A percentile compares a stretch with the other conserved stretches of the same genome.
phyloP scores from a whole-genome alignment of 2,329 filamentous ascomycete genomes.

The Chrysosphaeria jannelii region DNA sequence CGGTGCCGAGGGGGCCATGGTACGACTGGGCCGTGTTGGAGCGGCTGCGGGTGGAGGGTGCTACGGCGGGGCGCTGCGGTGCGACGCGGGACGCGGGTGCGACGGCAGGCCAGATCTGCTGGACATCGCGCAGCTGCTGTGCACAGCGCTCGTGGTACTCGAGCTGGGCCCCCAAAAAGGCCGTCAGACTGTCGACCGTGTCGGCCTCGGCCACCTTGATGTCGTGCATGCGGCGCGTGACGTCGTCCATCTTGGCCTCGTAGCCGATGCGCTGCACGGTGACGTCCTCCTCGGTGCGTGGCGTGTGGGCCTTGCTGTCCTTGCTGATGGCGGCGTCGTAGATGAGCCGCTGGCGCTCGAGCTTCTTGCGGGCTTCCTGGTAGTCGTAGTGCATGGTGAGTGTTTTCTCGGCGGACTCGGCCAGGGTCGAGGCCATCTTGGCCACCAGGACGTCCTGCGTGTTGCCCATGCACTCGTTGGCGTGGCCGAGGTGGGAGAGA shows the following conservation, averaged over 20 bases:
- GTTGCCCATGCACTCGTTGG: conserved; percentile 64
- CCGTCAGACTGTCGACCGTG: conserved; percentile 45
- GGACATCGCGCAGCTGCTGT: conserved; percentile 38
- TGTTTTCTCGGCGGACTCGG: conserved; percentile 72
- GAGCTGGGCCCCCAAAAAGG: conserved; percentile 68
- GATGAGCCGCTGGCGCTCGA: conserved; percentile 63
- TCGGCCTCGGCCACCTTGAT: conserved; percentile 80
- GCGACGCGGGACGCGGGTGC: conserved; percentile 5
- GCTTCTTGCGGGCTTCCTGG: conserved; percentile 73
- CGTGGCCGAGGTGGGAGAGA: conserved; percentile 48
- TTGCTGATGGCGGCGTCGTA: conserved; percentile 76
- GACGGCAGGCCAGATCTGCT: conserved; percentile 13
- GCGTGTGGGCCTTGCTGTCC: conserved; percentile 77
- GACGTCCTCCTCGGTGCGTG: conserved; percentile 75
- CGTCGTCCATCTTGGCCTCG: conserved; percentile 81
- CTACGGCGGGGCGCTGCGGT: no score
- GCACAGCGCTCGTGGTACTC: conserved; percentile 75
- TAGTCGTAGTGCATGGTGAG: conserved; percentile 94
- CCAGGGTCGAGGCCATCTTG: conserved; percentile 54
- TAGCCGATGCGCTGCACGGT: conserved; percentile 82
- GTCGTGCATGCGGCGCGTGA: conserved; percentile 76
- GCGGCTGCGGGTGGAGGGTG: conserved; percentile 10
- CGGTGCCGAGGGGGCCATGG: no score
- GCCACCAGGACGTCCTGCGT: conserved; percentile 61
- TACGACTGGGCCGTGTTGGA: conserved; percentile 19